A percentile compares a stretch with the other conserved stretches of the same genome.
These are phyloP conservation scores for Aspergillus bombycis DNA, from an alignment of 2,329 filamentous ascomycete genomes.

Conservation along the genomic window DNA sequence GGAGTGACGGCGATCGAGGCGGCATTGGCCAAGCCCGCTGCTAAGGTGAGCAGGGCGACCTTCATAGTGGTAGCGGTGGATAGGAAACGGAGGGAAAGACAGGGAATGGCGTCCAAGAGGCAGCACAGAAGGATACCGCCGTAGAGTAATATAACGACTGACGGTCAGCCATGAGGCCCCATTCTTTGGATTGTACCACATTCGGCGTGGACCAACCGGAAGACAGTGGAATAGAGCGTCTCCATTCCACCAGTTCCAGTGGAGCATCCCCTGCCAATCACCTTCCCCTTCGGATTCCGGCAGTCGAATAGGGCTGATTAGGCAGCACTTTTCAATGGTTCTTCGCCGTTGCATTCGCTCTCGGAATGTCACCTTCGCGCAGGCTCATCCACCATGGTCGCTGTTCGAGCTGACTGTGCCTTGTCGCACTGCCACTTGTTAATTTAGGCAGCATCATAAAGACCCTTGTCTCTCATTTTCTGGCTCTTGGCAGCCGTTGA, in stretches of 20 bases:
- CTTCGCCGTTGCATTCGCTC: background rate
- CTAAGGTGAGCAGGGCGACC: conserved; percentile 11
- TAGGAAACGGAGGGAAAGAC: background rate
- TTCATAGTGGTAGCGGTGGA: conserved; percentile 14
- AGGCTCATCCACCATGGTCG: background rate
- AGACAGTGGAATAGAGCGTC: conserved; percentile 4
- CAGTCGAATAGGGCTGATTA: conserved; percentile 12
- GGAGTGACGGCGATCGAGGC: conserved; percentile 12
- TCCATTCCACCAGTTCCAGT: background rate
- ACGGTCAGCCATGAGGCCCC: background rate
- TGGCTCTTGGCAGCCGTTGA: background rate
- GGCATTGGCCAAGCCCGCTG: conserved; percentile 13
- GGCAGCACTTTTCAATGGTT: conserved; percentile 9
- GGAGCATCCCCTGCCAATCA: conserved; percentile 11
- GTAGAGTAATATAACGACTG: background rate
- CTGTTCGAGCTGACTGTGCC: background rate
- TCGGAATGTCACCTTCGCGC: background rate
- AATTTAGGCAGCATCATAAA: conserved; percentile 1
- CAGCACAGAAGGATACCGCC: background rate
- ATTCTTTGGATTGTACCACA: conserved; percentile 2
- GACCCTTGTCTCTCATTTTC: background rate
- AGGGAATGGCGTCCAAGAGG: background rate
- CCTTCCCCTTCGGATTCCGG: conserved; percentile 7
- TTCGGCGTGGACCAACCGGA: conserved; percentile 14
- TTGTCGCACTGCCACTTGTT: background rate